Evolutionary conservation across 495 filamentous ascomycete species (phyloP).

Genomic region (Xylaria intraflava): DNA sequence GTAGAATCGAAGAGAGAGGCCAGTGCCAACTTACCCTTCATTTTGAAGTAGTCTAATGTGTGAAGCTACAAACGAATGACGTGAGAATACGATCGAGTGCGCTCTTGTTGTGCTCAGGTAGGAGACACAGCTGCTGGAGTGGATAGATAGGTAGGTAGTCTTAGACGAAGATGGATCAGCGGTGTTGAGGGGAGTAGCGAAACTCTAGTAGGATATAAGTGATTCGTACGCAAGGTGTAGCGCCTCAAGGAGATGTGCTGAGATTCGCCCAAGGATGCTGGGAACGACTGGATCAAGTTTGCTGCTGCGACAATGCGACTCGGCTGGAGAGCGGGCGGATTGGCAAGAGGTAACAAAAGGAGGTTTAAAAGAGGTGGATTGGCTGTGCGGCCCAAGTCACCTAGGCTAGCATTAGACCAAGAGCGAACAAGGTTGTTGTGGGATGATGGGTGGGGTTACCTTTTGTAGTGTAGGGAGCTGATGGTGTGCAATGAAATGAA

Average conservation of each 20-base stretch:
- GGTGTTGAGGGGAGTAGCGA: too few relatives aligned
- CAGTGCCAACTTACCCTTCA: slow-evolving; percentile 35
- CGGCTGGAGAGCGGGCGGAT: neutral
- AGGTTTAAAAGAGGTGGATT: neutral
- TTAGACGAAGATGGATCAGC: too few relatives aligned
- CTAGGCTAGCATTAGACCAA: neutral
- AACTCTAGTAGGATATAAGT: too few relatives aligned
- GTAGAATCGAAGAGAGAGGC: neutral
- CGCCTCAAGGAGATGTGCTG: too few relatives aligned
- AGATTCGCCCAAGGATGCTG: neutral
- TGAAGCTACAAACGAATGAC: neutral
- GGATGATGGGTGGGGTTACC: neutral
- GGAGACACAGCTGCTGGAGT: neutral
- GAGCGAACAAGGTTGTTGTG: too few relatives aligned
- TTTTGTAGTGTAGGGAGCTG: neutral
- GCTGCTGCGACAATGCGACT: neutral
- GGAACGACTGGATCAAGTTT: neutral
- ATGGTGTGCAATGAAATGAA: neutral
- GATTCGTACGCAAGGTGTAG: too few relatives aligned
- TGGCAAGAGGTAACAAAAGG: neutral
- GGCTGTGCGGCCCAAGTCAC: neutral
- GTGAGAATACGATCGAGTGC: neutral
- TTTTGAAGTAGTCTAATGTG: slow-evolving; percentile 20
- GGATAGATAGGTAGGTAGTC: neutral
- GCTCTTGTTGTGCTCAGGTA: neutral